phyloP scores from a whole-genome alignment of 768 basidiomycete genomes.

The Mycena venus region DNA sequence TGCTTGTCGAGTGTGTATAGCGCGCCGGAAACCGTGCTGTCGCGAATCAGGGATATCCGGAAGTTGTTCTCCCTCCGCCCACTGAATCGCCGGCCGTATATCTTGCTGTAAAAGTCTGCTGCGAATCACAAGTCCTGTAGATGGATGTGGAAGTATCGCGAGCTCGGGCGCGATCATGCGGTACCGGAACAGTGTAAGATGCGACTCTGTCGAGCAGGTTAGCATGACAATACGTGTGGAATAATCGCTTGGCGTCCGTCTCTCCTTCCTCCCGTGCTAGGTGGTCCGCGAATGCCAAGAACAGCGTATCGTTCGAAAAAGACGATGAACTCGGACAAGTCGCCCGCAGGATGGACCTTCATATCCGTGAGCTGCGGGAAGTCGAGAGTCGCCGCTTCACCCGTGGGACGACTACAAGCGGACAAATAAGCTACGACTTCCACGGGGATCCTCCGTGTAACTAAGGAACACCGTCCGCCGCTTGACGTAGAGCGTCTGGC shows the following conservation, averaged over 20 bases:
- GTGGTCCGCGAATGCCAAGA: constrained; percentile 86
- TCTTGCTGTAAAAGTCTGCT: constrained; percentile 80
- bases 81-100: constrained; percentile 82
- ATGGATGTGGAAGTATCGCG: constrained; percentile 74
- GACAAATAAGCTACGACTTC: constrained; percentile 91
- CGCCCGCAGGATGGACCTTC: constrained; percentile 75
- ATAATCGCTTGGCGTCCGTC: constrained; percentile 69
- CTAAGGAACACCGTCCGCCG: constrained; percentile 92
- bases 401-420: constrained; percentile 87
- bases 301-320: constrained; percentile 85
- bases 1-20: constrained; percentile 72
- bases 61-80: constrained; percentile 76
- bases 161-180: constrained; percentile 70
- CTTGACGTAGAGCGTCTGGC: constrained; percentile 92
- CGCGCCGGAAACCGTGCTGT: constrained; percentile 77
- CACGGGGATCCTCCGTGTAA: constrained; percentile 94
- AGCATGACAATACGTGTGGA: constrained; percentile 82
- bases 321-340: constrained; percentile 89
- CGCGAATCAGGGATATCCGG: constrained; percentile 77
- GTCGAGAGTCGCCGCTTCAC: constrained; percentile 88
- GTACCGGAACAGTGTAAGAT: constrained; percentile 79
- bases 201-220: constrained; percentile 85
- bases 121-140: constrained; percentile 83
- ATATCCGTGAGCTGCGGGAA: constrained; percentile 82
- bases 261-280: constrained; percentile 75